Conservation (phyloP, 2,329 filamentous ascomycete species). For the Coniella lustricola region DNA sequence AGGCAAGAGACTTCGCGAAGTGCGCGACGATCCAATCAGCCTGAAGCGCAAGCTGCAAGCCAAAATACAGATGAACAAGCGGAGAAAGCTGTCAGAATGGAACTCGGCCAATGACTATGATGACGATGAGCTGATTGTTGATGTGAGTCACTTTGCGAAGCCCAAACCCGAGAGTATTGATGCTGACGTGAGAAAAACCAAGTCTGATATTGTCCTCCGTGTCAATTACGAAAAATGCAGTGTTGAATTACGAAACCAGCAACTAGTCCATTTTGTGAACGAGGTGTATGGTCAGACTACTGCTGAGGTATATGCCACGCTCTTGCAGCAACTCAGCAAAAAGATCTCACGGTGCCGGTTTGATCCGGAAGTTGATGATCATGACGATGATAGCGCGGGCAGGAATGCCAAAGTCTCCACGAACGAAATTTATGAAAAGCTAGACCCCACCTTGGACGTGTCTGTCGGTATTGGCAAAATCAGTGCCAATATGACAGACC, state of each 20-base stretch:
- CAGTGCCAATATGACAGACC: constrained; percentile 38
- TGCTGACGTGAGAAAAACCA: constrained; percentile 5
- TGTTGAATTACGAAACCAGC: constrained; percentile 73
- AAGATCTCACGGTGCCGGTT: constrained; percentile 61
- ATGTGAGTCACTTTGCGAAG: constrained; percentile 33
- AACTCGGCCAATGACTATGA: constrained; percentile 30
- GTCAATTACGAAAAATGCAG: constrained; percentile 81
- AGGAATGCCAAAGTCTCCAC: constrained; percentile 37
- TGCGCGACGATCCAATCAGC: constrained; percentile 44
- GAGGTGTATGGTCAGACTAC: constrained; percentile 67
- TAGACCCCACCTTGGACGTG: constrained; percentile 47
- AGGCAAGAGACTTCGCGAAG: constrained; percentile 43
- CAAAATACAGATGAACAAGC: constrained; percentile 12
- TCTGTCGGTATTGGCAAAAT: constrained; percentile 51
- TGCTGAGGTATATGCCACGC: constrained; percentile 67
- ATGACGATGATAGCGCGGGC: constrained; percentile 29
- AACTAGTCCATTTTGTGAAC: constrained; percentile 65
- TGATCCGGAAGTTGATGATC: constrained; percentile 42
- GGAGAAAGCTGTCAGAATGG: constrained; percentile 14
- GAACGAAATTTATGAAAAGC: constrained; percentile 47
- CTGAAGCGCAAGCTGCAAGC: constrained; percentile 46
- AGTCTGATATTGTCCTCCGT: constrained; percentile 58
- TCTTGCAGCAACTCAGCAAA: constrained; percentile 64
- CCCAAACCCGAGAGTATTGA: not conserved
- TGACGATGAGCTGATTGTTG: constrained; percentile 35